A percentile compares a stretch with the other conserved stretches of the same genome.
Evolutionary conservation across 768 basidiomycete genomes (phyloP).

Genomic region (Gelatoporia subvermispora): DNA sequence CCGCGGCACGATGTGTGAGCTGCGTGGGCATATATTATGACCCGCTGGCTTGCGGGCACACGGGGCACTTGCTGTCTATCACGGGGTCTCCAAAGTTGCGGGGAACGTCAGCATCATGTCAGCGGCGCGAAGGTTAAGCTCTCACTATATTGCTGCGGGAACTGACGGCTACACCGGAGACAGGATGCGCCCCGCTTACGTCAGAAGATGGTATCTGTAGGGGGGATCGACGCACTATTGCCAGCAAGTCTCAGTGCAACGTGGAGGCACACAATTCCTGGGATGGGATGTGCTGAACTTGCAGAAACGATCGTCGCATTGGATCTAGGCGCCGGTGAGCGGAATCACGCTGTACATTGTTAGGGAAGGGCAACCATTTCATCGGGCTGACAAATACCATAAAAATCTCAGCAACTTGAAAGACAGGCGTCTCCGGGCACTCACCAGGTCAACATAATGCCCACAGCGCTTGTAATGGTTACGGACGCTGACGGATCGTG

Average conservation of each 20-base stretch:
- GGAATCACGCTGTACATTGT: constrained; percentile 10
- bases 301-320: constrained; percentile 61
- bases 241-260: constrained; percentile 65
- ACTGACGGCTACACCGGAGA: constrained; percentile 51
- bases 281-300: constrained; percentile 69
- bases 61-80: constrained; percentile 24
- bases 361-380: constrained; percentile 42
- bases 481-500: constrained; percentile 41
- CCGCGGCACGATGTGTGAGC: too few species aligned
- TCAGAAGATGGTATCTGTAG: constrained; percentile 16
- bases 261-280: constrained; percentile 46
- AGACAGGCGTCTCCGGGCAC: constrained; percentile 15
- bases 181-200: background rate
- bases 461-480: constrained; percentile 54
- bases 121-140: constrained; percentile 11
- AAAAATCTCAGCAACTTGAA: constrained; percentile 4
- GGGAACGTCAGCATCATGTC: constrained; percentile 4
- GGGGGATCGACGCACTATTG: constrained; percentile 54
- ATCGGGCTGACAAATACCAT: constrained; percentile 42
- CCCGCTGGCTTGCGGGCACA: constrained; percentile 20
- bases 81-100: constrained; percentile 18
- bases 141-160: constrained; percentile 67
- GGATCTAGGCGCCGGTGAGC: constrained; percentile 41
- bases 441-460: constrained; percentile 51
- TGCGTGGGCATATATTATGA: constrained; percentile 3